phyloP scores from a whole-genome alignment of 306 rosid species.

The Acacia acuminata region DNA sequence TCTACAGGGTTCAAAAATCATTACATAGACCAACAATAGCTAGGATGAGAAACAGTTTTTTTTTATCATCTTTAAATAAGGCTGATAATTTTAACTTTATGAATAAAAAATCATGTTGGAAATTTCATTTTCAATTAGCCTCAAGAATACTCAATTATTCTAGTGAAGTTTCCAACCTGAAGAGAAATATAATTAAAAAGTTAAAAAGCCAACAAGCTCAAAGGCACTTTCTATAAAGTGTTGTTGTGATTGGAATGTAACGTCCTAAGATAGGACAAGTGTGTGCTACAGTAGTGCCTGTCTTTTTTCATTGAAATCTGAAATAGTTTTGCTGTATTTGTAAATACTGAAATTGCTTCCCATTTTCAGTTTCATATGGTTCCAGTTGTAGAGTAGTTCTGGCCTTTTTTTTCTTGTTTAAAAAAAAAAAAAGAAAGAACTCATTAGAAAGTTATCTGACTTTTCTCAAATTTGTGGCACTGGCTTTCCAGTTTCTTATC shows the following conservation, averaged over 20 bases:
- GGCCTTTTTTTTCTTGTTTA: background rate
- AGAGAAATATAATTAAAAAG: background rate
- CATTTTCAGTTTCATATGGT: conserved; percentile 5
- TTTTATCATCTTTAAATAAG: too few relatives aligned
- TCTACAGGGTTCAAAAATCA: too few relatives aligned
- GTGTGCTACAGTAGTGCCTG: conserved; percentile 16
- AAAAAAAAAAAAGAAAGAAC: background rate
- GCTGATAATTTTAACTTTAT: too few relatives aligned
- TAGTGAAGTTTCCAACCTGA: background rate
- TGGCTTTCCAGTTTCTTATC: conserved; percentile 6
- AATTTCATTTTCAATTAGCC: background rate
- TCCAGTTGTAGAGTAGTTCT: conserved; percentile 7
- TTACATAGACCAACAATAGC: too few relatives aligned
- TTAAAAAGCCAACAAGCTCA: background rate
- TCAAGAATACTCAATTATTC: background rate
- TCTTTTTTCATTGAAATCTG: background rate
- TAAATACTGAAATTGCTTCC: conserved; percentile 20
- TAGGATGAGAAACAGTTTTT: too few relatives aligned
- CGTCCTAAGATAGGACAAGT: conserved; percentile 27
- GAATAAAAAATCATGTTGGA: too few relatives aligned
- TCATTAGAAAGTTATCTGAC: conserved; percentile 49
- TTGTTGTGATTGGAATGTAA: conserved; percentile 22
- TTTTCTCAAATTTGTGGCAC: conserved; percentile 46
- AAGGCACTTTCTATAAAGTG: conserved; percentile 40
- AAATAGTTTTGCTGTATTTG: background rate